phyloP scores from a whole-genome alignment of 805 yeast genomes.

The Wickerhamiella alocasiicola region DNA sequence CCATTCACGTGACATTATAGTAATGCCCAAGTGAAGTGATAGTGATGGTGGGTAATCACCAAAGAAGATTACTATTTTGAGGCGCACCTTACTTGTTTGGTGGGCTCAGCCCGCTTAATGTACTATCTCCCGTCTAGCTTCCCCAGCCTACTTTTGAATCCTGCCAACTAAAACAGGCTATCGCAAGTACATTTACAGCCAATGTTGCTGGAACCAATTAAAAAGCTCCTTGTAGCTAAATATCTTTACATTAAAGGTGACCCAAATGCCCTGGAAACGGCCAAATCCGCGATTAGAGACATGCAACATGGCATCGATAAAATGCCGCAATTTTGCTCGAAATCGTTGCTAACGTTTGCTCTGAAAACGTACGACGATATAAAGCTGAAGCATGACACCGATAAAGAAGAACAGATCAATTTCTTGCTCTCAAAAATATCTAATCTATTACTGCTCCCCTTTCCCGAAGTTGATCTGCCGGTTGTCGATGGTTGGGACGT shows the following conservation, averaged over 20 bases:
- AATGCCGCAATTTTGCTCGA: background rate
- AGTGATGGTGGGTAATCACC: no score
- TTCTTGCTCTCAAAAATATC: slow-evolving; percentile 26
- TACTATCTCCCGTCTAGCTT: no score
- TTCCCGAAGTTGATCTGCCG: slow-evolving; percentile 10
- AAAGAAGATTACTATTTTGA: no score
- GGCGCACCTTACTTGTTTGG: no score
- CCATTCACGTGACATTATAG: no score
- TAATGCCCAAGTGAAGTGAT: no score
- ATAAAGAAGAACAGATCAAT: slow-evolving; percentile 20
- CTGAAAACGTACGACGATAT: slow-evolving; percentile 17
- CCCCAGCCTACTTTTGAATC: no score
- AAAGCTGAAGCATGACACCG: slow-evolving; percentile 13
- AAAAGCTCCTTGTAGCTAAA: background rate
- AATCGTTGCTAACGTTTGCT: slow-evolving; percentile 10
- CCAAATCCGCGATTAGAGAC: background rate
- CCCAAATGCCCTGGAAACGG: slow-evolving; percentile 4
- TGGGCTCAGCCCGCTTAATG: no score
- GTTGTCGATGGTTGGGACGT: background rate
- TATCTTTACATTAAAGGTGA: slow-evolving; percentile 2
- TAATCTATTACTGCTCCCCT: slow-evolving; percentile 26
- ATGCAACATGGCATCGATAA: background rate
- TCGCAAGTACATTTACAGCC: no score
- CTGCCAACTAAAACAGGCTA: no score
- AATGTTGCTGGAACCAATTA: no score